These are phyloP conservation scores for Nicotiana knightiana DNA, from an alignment of 257 asterid species.

Conservation along the genomic window DNA sequence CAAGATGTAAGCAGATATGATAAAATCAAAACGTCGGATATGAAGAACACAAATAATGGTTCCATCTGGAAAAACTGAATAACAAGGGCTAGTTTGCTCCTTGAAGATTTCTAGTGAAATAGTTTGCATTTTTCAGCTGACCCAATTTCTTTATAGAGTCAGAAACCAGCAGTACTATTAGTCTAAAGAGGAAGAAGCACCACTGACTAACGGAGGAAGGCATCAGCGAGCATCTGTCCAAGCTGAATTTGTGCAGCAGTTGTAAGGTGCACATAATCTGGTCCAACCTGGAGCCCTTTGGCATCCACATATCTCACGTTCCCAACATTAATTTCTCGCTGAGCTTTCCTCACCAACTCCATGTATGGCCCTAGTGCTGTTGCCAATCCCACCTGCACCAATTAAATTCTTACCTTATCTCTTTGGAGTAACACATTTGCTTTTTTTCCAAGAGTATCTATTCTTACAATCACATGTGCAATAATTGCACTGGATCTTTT, in stretches of 20 bases:
- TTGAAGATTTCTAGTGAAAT: too few relatives aligned
- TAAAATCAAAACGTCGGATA: too few relatives aligned
- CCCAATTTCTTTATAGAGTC: too few relatives aligned
- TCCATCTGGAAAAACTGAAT: too few relatives aligned
- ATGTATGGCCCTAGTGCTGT: conserved; percentile 25
- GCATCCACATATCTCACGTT: conserved; percentile 31
- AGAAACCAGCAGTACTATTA: too few relatives aligned
- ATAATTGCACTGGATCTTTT: not conserved
- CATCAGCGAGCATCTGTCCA: conserved; percentile 31
- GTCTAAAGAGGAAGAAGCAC: not conserved
- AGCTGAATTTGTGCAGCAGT: conserved; percentile 26
- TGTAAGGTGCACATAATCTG: conserved; percentile 32
- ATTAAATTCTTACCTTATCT: not conserved
- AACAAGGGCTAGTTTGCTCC: too few relatives aligned
- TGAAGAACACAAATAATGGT: too few relatives aligned
- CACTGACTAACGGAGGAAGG: conserved; percentile 9
- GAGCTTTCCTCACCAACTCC: conserved; percentile 28
- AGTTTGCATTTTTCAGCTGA: too few relatives aligned
- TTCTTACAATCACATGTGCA: not conserved
- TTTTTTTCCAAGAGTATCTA: not conserved
- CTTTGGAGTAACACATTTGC: not conserved
- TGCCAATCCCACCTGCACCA: conserved; percentile 28
- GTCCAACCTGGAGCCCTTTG: conserved; percentile 25
- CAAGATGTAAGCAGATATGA: too few relatives aligned
- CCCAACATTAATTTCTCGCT: conserved; percentile 18